phyloP scores from a whole-genome alignment of 345 rosid genomes.

The Lepidium aucheri region DNA sequence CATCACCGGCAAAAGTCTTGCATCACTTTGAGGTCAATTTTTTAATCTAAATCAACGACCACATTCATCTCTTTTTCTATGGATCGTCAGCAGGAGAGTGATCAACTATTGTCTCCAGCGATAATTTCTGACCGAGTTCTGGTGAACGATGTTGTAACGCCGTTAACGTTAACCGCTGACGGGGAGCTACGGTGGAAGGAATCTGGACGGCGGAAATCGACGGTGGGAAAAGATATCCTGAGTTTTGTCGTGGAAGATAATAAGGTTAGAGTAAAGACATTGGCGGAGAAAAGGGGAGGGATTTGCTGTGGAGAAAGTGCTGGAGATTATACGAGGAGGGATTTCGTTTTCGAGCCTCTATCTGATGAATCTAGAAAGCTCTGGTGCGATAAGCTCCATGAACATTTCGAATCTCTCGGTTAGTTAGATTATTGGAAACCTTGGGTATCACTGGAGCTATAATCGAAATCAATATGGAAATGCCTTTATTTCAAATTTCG shows the following conservation, averaged over 20 bases:
- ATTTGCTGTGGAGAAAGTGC: constrained; percentile 41
- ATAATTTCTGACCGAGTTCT: constrained; percentile 40
- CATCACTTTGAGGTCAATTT: background rate
- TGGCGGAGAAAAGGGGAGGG: constrained; percentile 32
- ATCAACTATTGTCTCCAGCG: background rate
- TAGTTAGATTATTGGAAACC: background rate
- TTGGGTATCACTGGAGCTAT: background rate
- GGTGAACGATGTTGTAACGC: constrained; percentile 33
- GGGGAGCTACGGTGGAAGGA: constrained; percentile 53
- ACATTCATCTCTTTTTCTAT: background rate
- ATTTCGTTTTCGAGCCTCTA: constrained; percentile 66
- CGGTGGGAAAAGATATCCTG: constrained; percentile 50
- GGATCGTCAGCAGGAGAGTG: constrained; percentile 25
- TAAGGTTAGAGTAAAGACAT: constrained; percentile 42
- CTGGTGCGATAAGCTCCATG: constrained; percentile 59
- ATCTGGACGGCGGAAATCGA: constrained; percentile 34
- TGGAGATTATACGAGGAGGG: constrained; percentile 50
- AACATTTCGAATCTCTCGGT: constrained; percentile 60
- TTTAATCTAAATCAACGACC: background rate
- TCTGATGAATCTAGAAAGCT: constrained; percentile 43
- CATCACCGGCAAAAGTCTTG: background rate
- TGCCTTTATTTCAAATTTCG: background rate
- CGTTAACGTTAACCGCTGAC: constrained; percentile 41
- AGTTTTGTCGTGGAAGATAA: constrained; percentile 55
- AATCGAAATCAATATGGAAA: too few relatives aligned